phyloP scores from a whole-genome alignment of 225 moss, liverwort and hornwort genomes.

The Marchantia paleacea region DNA sequence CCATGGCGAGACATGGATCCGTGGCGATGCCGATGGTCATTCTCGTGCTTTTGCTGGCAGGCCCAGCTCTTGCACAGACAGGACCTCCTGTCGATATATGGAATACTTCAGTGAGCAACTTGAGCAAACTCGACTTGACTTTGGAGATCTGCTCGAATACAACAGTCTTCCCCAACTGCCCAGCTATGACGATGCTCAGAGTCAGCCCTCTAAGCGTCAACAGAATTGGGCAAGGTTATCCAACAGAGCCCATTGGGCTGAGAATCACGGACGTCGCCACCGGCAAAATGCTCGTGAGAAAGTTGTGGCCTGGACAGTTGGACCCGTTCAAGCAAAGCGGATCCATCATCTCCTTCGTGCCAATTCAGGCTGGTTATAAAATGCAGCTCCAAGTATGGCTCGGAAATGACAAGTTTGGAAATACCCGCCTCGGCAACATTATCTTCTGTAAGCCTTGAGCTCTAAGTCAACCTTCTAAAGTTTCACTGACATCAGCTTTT shows the following conservation, averaged over 20 bases:
- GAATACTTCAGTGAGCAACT: not conserved
- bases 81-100: not conserved
- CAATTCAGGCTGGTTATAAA: no score
- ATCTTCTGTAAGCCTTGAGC: not conserved
- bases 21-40: not conserved
- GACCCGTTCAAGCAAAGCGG: not conserved
- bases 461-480: no score
- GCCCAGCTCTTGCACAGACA: not conserved
- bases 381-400: not conserved
- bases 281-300: not conserved
- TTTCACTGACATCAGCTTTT: no score
- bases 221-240: slow-evolving; percentile 4
- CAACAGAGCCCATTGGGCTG: slow-evolving; percentile 5
- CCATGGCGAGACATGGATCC: not conserved
- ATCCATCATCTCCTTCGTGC: slow-evolving; percentile 9
- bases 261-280: not conserved
- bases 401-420: slow-evolving; percentile 15
- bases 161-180: not conserved
- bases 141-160: slow-evolving; percentile 1
- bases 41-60: not conserved
- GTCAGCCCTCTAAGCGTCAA: not conserved
- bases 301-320: slow-evolving; percentile 10
- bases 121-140: not conserved
- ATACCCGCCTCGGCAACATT: slow-evolving; percentile 9
- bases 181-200: not conserved